These are phyloP conservation scores for Casuarina cunninghamiana DNA, from an alignment of 306 rosid species.

Conservation along the genomic window DNA sequence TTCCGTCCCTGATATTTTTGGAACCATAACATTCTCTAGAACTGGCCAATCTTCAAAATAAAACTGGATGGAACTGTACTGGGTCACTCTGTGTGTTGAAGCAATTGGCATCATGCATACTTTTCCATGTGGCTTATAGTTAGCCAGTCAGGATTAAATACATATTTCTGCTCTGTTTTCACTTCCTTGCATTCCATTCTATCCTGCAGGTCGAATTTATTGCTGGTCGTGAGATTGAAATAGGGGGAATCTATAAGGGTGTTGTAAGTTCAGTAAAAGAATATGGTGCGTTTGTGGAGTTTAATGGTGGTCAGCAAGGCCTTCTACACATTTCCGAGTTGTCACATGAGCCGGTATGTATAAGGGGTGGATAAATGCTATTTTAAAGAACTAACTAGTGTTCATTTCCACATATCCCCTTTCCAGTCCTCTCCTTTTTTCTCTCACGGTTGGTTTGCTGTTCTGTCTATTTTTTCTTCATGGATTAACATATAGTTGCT, in stretches of 20 bases:
- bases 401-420: not conserved
- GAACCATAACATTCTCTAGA: not conserved
- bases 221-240: conserved; percentile 90
- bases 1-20: not conserved
- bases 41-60: not conserved
- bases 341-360: conserved; percentile 77
- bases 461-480: not conserved
- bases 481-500: not conserved
- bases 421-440: not conserved
- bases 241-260: conserved; percentile 87
- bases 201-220: conserved; percentile 71
- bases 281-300: conserved; percentile 94
- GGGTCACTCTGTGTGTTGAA: not conserved
- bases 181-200: conserved; percentile 13
- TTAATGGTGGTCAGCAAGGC: conserved; percentile 96
- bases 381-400: not conserved
- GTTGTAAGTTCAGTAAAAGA: conserved; percentile 66
- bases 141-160: not conserved
- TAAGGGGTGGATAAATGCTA: not conserved
- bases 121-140: not conserved
- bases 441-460: not conserved
- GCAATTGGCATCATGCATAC: not conserved
- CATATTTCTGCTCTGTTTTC: not conserved
- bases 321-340: conserved; percentile 95
- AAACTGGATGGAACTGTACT: not conserved